These are phyloP conservation scores for Alternaria postmessia DNA, from an alignment of 2,329 filamentous ascomycete genomes.

Conservation along the genomic window DNA sequence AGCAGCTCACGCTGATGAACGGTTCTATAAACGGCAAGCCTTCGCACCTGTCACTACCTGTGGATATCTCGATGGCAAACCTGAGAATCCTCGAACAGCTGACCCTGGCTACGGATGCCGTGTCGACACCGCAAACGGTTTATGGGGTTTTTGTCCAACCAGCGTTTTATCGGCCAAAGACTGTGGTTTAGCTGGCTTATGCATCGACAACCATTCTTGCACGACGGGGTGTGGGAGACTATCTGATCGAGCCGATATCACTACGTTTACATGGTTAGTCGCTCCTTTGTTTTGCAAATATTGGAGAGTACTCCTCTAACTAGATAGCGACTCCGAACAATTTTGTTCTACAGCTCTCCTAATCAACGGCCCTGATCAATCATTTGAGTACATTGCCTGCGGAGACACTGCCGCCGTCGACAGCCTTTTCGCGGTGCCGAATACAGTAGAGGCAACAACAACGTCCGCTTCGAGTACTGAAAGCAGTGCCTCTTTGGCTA, in stretches of 20 bases:
- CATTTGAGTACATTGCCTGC: constrained; percentile 26
- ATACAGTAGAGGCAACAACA: constrained; percentile 11
- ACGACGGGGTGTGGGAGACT: constrained; percentile 23
- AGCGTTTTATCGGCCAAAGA: constrained; percentile 19
- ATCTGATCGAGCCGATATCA: constrained; percentile 13
- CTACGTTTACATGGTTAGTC: constrained; percentile 24
- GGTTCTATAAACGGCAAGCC: constrained; percentile 6
- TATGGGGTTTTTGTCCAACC: constrained; percentile 29
- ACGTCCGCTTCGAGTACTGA: constrained; percentile 14
- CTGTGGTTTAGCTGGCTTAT: constrained; percentile 24
- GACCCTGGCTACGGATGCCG: constrained; percentile 19
- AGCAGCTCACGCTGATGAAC: background rate
- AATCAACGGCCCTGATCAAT: constrained; percentile 22
- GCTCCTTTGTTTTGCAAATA: background rate
- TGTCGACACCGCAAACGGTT: constrained; percentile 23
- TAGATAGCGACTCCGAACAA: constrained; percentile 8
- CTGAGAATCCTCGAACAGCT: constrained; percentile 8
- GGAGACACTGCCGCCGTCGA: constrained; percentile 14
- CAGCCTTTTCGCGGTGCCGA: constrained; percentile 11
- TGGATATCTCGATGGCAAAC: constrained; percentile 22
- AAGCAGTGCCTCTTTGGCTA: constrained; percentile 7
- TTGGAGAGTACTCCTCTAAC: constrained; percentile 1
- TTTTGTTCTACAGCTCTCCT: constrained; percentile 23
- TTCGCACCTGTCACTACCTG: constrained; percentile 15
- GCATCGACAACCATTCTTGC: constrained; percentile 24